These are phyloP conservation scores for Coemansia sp. DNA, from an alignment of 192 early-diverging fungal species.

Conservation along the genomic window DNA sequence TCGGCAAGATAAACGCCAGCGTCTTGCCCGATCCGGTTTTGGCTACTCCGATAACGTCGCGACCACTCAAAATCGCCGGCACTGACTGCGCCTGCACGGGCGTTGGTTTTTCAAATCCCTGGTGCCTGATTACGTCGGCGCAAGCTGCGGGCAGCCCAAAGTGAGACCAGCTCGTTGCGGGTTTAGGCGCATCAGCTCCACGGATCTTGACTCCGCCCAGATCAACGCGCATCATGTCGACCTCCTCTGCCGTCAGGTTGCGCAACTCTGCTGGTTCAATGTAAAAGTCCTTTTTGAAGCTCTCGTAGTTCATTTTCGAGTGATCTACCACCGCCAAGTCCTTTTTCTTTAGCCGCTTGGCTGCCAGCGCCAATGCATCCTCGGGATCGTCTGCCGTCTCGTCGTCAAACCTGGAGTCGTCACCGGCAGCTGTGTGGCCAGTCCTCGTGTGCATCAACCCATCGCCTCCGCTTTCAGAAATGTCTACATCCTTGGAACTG, in stretches of 20 bases:
- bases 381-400: conserved; percentile 59
- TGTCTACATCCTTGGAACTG: conserved; percentile 17
- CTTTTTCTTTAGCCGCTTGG: conserved; percentile 88
- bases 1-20: conserved; percentile 89
- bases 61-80: conserved; percentile 95
- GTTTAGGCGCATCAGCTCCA: conserved; percentile 90
- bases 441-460: not conserved
- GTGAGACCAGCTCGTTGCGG: conserved; percentile 92
- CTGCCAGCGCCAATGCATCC: conserved; percentile 76
- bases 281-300: conserved; percentile 92
- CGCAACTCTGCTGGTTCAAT: conserved; percentile 93
- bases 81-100: conserved; percentile 92
- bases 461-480: conserved; percentile 17
- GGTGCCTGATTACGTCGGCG: conserved; percentile 50
- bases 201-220: conserved; percentile 94
- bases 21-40: conserved; percentile 96
- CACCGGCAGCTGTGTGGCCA: conserved; percentile 43
- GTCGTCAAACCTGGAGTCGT: conserved; percentile 59
- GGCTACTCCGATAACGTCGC: conserved; percentile 95
- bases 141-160: conserved; percentile 89
- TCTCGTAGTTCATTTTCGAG: conserved; percentile 79
- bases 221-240: conserved; percentile 81
- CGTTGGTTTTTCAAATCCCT: conserved; percentile 79
- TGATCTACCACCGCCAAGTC: conserved; percentile 90
- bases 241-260: conserved; percentile 78